Evolutionary conservation across 1,284 basidiomycete species (phyloP), one percentile per base, ranked within the genome.

Genomic region (Schizophyllum commune): DNA sequence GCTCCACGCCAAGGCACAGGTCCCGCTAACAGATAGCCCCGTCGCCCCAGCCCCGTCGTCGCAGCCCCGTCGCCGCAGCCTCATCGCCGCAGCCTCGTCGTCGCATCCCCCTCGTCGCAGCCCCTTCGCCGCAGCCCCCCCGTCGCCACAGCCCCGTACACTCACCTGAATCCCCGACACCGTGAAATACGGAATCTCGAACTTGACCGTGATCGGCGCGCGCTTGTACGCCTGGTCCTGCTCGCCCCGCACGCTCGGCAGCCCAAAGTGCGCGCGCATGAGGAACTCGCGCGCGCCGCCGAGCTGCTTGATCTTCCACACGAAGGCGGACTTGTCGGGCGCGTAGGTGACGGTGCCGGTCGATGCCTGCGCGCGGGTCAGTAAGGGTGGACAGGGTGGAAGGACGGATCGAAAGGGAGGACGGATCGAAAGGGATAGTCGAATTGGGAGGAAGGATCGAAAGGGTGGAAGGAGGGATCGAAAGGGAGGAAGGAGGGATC

Each of bases 121-220:
- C n/a, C n/a, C n/a, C n/a, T n/a, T n/a, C n/a, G n/a, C n/a, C n/a
- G n/a, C n/a, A n/a, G n/a, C n/a, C n/a, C n/a, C n/a, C n/a, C n/a
- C n/a, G n/a, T n/a, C n/a, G n/a, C n/a, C n/a, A n/a, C n/a, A n/a
- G n/a, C n/a, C n/a, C n/a, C n/a, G 79, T 72, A 64, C 98, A 59
- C 96, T 84, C 17, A 98, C 96, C 74, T 97, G 94, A 63, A 98
- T 97, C 8, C 97, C 96, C 0, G 94, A 97, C 1, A 95, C 91
- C 0, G 96, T 98, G 72, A 98, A 98, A 78, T 97, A 98, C 1
- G 96, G 96, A 55, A 99, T 98, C 78, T 99, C 96, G 67, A 96
- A 99, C 74, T 94, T 95, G 75, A 98, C 93, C 1, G 91, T 94
- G 68, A 99, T 97, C 0, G 97, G 97, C 21, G 94, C 88, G 22